A percentile compares a stretch with the other conserved stretches of the same genome.
Evolutionary conservation across 306 rosid species (phyloP).

Genomic region (Fragaria nilgerrensis): DNA sequence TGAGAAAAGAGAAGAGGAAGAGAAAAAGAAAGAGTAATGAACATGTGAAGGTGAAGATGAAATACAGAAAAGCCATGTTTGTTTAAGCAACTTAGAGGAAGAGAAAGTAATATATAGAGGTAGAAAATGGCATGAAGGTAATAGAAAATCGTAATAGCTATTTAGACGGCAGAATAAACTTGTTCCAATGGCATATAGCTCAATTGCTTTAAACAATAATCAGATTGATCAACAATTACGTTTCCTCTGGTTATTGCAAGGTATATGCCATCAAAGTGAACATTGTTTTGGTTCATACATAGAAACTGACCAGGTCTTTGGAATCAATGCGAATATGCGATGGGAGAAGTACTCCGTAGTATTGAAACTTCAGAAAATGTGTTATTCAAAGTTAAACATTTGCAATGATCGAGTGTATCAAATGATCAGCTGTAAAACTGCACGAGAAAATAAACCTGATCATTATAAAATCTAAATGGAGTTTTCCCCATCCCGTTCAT

Average conservation of each 20-base stretch:
- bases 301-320: not conserved
- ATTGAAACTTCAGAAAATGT: too few species aligned
- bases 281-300: not conserved
- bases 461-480: too few species aligned
- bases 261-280: not conserved
- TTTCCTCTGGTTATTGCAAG: not conserved
- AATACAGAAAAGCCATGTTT: conserved; percentile 35
- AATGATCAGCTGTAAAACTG: too few species aligned
- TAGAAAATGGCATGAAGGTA: not conserved
- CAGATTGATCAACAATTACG: not conserved
- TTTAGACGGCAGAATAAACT: not conserved
- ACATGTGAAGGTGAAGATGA: conserved; percentile 32
- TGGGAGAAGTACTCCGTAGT: too few species aligned
- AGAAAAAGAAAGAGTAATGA: conserved; percentile 25
- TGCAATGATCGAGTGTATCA: too few species aligned
- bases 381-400: too few species aligned
- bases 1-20: conserved; percentile 25
- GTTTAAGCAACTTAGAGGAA: not conserved
- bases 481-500: too few species aligned
- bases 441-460: too few species aligned
- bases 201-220: not conserved
- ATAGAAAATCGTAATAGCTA: not conserved
- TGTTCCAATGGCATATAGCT: not conserved
- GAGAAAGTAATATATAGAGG: not conserved
- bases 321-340: too few species aligned